Evolutionary conservation across 2,329 filamentous ascomycete species (phyloP), one percentile per base, ranked within the genome.

Genomic region (Fusarium nematophilum): DNA sequence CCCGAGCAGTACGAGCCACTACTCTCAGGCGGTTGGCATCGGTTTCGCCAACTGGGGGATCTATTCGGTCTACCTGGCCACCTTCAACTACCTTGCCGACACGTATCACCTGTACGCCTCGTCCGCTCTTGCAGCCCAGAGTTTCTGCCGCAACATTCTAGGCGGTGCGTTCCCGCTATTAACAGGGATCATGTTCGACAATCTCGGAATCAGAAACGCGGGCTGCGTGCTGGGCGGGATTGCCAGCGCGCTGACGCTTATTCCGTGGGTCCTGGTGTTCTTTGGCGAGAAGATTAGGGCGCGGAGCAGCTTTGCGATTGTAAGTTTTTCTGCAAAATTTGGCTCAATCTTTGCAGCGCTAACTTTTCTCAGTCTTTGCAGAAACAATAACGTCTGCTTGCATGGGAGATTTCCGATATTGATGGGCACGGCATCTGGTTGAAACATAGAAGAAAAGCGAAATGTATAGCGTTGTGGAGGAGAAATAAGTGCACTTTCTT

Each of bases 31-130:
- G 0, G 75, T 94, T 3, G 89, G 87, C 1, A 81, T 97, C 27
- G 86, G 82, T 0, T 84, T 92, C 55, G 88, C 92, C 0, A 94
- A 90, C 0, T 90, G 94, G 80, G 90, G 93, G 23, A 96, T 97
- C 62, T 94, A 92, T 73, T 89, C 86, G 33, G 87, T 97, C 29
- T 96, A 96, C 70, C 83, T 97, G 1, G 89, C 93, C 3, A 91
- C 92, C 0, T 97, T 97, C 78, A 97, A 97, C 72, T 97, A 96
- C 67, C 82, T 97, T 2, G 92, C 93, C 15, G 93, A 97, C 71
- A 89, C 89, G 2, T 97, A 97, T 73, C 90, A 93, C 70, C 81
- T 85, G 3, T 97, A 94, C 68, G 92, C 93, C 0, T 92, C 89
- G 31, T 95, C 91, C 1, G 93, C 93, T 0, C 79, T 97, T 6